Conservation (phyloP, 116 monocot genomes). For the Papilionanthe hybrid region DNA sequence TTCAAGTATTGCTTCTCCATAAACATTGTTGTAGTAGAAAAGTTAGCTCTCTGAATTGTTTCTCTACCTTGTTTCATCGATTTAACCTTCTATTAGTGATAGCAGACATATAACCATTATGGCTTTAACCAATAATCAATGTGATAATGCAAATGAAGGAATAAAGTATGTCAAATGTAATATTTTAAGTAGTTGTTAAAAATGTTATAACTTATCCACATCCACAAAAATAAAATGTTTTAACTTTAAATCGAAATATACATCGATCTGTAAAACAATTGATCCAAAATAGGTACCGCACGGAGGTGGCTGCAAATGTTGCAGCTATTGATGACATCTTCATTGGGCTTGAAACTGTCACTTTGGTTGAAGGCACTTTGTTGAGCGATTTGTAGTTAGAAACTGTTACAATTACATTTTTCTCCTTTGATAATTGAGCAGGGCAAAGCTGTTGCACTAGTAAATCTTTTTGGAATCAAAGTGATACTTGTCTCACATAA, state of each 20-base stretch:
- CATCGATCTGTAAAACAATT: not conserved
- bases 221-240: not conserved
- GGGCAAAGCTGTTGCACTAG: not conserved
- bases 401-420: not conserved
- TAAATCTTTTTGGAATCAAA: not conserved
- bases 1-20: not conserved
- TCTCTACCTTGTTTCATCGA: not conserved
- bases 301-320: not conserved
- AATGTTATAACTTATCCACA: not conserved
- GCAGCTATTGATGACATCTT: not conserved
- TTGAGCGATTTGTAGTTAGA: not conserved
- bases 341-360: not conserved
- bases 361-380: not conserved
- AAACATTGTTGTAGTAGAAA: not conserved
- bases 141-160: not conserved
- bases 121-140: not conserved
- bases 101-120: not conserved
- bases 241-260: not conserved
- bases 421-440: not conserved
- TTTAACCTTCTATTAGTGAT: not conserved
- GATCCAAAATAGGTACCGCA: not conserved
- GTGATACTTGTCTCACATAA: not conserved
- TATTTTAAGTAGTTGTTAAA: not conserved
- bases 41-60: not conserved
- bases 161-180: not conserved